Evolutionary conservation across 164 flowering plant genomes (phyloP), one percentile per base, ranked within the genome.

Genomic region (Chimonanthus praecox): DNA sequence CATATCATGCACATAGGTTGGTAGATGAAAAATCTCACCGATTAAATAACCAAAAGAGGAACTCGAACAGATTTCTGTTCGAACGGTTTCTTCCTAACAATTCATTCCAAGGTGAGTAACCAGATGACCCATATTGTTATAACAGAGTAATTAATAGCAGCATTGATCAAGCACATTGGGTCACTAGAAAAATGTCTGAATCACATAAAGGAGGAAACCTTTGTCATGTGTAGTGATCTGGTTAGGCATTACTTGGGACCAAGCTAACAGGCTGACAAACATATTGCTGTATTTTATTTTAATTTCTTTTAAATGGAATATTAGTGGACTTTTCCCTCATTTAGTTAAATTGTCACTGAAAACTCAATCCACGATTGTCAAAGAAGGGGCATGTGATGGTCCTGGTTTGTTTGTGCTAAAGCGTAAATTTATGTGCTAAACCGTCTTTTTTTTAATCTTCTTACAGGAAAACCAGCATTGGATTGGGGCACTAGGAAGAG

Each of bases 401-500:
- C 68, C n/a, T 65, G 3, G 5, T 44, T 65, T 43, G 43, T 9
- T 45, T 65, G 48, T 43, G 48, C 16, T 65, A 47, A 65, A 65
- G 4, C 48, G 3, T 11, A 45, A 13, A 18, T 6, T 45, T 33
- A 43, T 43, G 33, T 21, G 6, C 47, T n/a, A 54, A 45, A 8
- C 49, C n/a, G 3, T 64, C 8, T 16, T 46, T 63, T n/a, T 33
- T 70, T 49, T 58, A 33, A 33, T 33, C 33, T 20, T 70, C 68
- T 69, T 63, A 71, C 79, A 89, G 95, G 82, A 33, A 90, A 89
- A 77, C 95, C 95, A 20, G 83, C 83, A 47, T 77, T 90, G 79
- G 95, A 89, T 71, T 90, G 95, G 98, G 74, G 85, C 62, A 87
- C 90, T 4, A 87, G 97, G 81, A 94, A 94, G 83, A 84, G 87